Evolutionary conservation across 495 filamentous ascomycete genomes (phyloP), one percentile per base, ranked within the genome.

Genomic region (Coniosporium apollinis): DNA sequence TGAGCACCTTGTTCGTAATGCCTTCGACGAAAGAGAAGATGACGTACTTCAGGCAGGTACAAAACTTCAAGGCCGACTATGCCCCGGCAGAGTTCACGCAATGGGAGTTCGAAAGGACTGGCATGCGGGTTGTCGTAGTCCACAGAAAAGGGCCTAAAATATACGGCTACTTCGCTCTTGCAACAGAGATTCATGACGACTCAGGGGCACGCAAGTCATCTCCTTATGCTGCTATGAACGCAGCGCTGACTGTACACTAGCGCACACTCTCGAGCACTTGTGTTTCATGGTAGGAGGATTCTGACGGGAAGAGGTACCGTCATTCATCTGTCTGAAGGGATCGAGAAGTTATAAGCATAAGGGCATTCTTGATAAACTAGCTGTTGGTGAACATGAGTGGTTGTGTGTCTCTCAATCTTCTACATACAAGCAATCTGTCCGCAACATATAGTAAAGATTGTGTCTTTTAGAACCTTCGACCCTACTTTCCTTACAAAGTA

Each of bases 111-210:
- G 69, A 81, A 43, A 62, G 82, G 36, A 96, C 86, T 22, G 91
- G 89, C 34, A 87, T 99, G 85, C 75, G 82, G 48, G 76, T 89
- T 22, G 74, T 91, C 18, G 80, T 94, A 34, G 83, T 87, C 34
- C 82, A 94, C 50, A 74, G 81, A 50, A 76, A 87, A 51, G 85
- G 89, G 3, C 89, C 89, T 7, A 99, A 93, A 54, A 70, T 97
- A 34, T 74, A 83, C 40, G 91, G 89, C 9, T 92, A 85, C 54
- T 96, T 99, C 56, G 72, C 87, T 29, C 68, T 99, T 29, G 89
- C 91, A 19, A 99, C 91, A 6, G 89, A 99, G 56, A 94, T 99
- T 45, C 78, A 89, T 42, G 89, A 96, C 56, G 84, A 96, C 51
- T 94, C 87, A 5, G 89, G 89, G 14, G 76, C 89, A 5, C 89